phyloP scores from a whole-genome alignment of 1,139 yeast species.

The Zygosaccharomyces sapae region DNA sequence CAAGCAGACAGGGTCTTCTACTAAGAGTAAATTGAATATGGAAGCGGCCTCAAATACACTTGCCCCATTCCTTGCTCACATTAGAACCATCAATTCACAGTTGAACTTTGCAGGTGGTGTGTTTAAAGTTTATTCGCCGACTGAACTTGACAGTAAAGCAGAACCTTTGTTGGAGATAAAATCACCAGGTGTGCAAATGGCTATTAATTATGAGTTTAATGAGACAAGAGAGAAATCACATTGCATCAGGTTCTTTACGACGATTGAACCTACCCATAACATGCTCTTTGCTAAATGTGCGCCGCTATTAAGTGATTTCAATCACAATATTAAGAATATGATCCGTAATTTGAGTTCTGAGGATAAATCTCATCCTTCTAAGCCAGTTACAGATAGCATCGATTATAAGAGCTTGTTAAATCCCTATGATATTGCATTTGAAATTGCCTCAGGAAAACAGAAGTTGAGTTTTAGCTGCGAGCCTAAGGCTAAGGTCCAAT shows the following conservation, averaged over 20 bases:
- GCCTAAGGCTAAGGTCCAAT: constrained; percentile 89
- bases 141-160: constrained; percentile 44
- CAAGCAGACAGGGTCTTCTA: constrained; percentile 9
- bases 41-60: constrained; percentile 24
- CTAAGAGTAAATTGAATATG: constrained; percentile 6
- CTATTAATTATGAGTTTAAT: constrained; percentile 42
- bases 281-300: constrained; percentile 68
- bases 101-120: constrained; percentile 68
- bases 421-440: constrained; percentile 60
- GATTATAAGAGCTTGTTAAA: constrained; percentile 43
- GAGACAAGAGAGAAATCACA: constrained; percentile 33
- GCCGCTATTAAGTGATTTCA: constrained; percentile 65
- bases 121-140: constrained; percentile 44
- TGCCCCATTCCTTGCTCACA: constrained; percentile 31
- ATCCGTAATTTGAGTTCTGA: constrained; percentile 31
- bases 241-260: constrained; percentile 28
- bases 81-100: constrained; percentile 48
- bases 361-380: constrained; percentile 10
- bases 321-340: constrained; percentile 42
- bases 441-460: constrained; percentile 67
- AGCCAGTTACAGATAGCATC: constrained; percentile 20
- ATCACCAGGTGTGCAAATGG: constrained; percentile 72
- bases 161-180: constrained; percentile 60
- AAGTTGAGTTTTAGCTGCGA: constrained; percentile 77
- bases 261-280: constrained; percentile 57